phyloP scores from a whole-genome alignment of 129 eudicot genomes.

The Ambrosia trifida region DNA sequence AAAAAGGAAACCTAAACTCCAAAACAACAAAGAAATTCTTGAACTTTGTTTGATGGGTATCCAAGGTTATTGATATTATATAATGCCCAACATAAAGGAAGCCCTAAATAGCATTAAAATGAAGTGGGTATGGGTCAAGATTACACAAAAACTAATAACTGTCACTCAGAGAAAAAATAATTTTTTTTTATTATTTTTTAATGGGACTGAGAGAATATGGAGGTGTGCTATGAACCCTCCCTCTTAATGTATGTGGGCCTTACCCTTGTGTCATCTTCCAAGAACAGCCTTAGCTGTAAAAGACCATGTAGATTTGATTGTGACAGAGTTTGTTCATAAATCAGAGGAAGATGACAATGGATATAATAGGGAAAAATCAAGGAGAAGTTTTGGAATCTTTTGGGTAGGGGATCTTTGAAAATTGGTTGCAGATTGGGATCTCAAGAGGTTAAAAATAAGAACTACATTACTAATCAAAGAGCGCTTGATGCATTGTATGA shows the following conservation, averaged over 20 bases:
- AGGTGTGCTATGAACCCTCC: constrained; percentile 70
- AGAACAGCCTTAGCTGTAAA: constrained; percentile 85
- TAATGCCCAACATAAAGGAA: constrained; percentile 49
- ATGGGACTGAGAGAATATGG: constrained; percentile 70
- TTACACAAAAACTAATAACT: constrained; percentile 15
- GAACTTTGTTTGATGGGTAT: constrained; percentile 9
- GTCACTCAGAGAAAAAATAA: constrained; percentile 18
- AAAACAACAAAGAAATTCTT: constrained; percentile 23
- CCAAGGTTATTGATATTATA: constrained; percentile 41
- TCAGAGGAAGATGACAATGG: constrained; percentile 49
- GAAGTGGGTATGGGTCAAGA: constrained; percentile 70
- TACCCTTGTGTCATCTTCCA: constrained; percentile 54
- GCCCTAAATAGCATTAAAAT: constrained; percentile 54
- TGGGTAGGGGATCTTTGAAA: constrained; percentile 43
- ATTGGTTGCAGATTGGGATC: constrained; percentile 58
- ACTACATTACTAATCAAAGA: too few relatives aligned
- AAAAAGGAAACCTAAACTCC: constrained; percentile 12
- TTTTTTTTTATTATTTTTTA: background rate
- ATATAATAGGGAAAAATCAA: constrained; percentile 21
- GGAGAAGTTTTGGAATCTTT: constrained; percentile 50
- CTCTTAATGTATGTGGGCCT: constrained; percentile 58
- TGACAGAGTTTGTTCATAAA: constrained; percentile 85
- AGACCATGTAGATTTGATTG: constrained; percentile 68
- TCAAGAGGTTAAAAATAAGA: constrained; percentile 37
- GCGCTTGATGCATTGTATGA: too few relatives aligned